phyloP scores from a whole-genome alignment of 257 asterid species.

The Solanum chilense region DNA sequence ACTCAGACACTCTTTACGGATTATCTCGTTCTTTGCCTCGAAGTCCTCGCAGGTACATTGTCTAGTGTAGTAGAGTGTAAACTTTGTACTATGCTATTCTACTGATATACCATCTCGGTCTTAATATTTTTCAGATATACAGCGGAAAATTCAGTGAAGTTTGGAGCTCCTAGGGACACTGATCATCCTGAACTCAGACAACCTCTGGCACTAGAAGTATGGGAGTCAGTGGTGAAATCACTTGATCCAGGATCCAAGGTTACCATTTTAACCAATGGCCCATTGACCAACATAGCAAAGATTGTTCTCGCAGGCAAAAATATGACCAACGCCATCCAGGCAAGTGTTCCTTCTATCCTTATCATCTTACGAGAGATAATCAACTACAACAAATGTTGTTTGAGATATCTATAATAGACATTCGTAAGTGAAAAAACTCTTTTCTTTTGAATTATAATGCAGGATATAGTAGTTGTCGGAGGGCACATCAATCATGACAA shows the following conservation, averaged over 20 bases:
- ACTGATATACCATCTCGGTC: background rate
- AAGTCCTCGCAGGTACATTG: constrained; percentile 59
- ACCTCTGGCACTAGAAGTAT: constrained; percentile 58
- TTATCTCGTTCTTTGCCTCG: constrained; percentile 70
- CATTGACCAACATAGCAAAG: constrained; percentile 67
- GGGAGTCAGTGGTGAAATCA: constrained; percentile 50
- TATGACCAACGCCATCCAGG: constrained; percentile 42
- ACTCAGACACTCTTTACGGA: constrained; percentile 80
- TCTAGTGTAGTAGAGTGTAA: background rate
- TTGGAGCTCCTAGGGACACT: constrained; percentile 77
- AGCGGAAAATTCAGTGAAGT: constrained; percentile 52
- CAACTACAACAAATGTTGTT: background rate
- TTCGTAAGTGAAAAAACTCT: background rate
- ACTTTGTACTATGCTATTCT: background rate
- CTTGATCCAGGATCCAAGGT: constrained; percentile 46
- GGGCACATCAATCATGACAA: constrained; percentile 34
- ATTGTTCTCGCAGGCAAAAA: constrained; percentile 42
- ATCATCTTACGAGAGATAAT: background rate
- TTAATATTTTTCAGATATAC: constrained; percentile 40
- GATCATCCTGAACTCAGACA: constrained; percentile 75
- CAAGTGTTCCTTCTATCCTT: constrained; percentile 6
- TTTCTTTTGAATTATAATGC: constrained; percentile 6
- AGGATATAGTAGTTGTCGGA: constrained; percentile 68
- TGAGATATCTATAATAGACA: background rate
- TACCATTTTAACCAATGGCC: constrained; percentile 72